Conservation (phyloP, 2,329 filamentous ascomycete species). For the Periconia sp. region DNA sequence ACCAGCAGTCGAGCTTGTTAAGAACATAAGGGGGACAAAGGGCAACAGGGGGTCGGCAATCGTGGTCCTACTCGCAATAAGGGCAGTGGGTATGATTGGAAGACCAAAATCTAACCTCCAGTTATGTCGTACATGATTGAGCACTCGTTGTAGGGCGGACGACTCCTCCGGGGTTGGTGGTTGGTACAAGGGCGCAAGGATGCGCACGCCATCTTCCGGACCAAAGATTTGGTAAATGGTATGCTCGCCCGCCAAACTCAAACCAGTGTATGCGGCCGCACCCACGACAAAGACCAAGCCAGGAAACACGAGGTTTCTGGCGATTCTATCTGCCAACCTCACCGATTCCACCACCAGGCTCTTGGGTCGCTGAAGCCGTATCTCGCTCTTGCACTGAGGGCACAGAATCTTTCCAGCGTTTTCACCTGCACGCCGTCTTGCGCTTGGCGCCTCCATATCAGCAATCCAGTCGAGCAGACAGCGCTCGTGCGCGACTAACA, state of each 20-base stretch:
- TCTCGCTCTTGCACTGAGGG: slow-evolving; percentile 85
- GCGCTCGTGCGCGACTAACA: slow-evolving; percentile 84
- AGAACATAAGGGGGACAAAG: slow-evolving; percentile 64
- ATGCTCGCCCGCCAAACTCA: slow-evolving; percentile 61
- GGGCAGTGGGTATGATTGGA: slow-evolving; percentile 66
- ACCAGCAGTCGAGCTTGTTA: slow-evolving; percentile 55
- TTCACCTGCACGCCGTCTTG: slow-evolving; percentile 50
- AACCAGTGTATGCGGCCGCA: slow-evolving; percentile 46
- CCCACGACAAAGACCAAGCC: slow-evolving; percentile 60
- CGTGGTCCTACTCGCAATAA: slow-evolving; percentile 68
- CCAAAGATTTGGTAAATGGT: slow-evolving; percentile 69
- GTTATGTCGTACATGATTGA: slow-evolving; percentile 38
- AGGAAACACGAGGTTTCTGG: slow-evolving; percentile 64
- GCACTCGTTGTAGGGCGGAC: slow-evolving; percentile 33
- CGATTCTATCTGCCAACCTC: slow-evolving; percentile 60
- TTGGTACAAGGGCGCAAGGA: slow-evolving; percentile 50
- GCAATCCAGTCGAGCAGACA: slow-evolving; percentile 91
- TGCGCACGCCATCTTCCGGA: slow-evolving; percentile 58
- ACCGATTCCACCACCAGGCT: slow-evolving; percentile 71
- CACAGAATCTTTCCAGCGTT: slow-evolving; percentile 68
- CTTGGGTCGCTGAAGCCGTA: slow-evolving; percentile 72
- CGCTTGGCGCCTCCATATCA: slow-evolving; percentile 72
- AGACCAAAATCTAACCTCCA: slow-evolving; percentile 62
- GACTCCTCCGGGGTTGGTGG: slow-evolving; percentile 32
- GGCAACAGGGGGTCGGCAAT: slow-evolving; percentile 66